Conservation (phyloP, 2,329 filamentous ascomycete genomes). For the Xylaria hypoxylon region DNA sequence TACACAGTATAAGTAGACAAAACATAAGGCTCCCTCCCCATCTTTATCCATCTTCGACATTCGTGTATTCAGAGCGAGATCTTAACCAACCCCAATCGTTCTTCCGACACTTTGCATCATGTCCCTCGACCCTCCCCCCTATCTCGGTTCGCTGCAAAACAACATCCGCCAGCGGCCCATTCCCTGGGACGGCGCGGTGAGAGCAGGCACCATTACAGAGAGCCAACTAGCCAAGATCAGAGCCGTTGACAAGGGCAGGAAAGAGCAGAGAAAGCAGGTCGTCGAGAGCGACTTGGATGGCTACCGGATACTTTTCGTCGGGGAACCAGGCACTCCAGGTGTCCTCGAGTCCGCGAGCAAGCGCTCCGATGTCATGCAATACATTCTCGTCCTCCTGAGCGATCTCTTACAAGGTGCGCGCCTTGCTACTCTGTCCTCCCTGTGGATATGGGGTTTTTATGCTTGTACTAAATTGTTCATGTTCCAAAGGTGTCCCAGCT, state of each 20-base stretch:
- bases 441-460: not conserved
- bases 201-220: constrained; percentile 93
- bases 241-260: constrained; percentile 94
- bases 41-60: constrained; percentile 14
- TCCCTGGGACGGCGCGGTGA: constrained; percentile 96
- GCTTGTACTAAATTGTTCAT: constrained; percentile 16
- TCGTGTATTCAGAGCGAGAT: constrained; percentile 7
- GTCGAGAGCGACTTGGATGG: constrained; percentile 83
- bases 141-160: constrained; percentile 87
- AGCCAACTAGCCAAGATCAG: constrained; percentile 95
- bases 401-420: constrained; percentile 85
- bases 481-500: constrained; percentile 72
- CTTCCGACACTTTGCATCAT: constrained; percentile 60
- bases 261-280: constrained; percentile 85
- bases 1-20: not conserved
- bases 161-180: constrained; percentile 97
- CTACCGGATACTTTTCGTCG: constrained; percentile 84
- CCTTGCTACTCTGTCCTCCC: not conserved
- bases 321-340: constrained; percentile 73
- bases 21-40: constrained; percentile 16
- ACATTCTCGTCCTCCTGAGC: constrained; percentile 88
- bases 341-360: constrained; percentile 88
- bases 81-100: constrained; percentile 8
- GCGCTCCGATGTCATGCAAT: constrained; percentile 91
- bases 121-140: constrained; percentile 92